Evolutionary conservation across 768 basidiomycete genomes (phyloP).

Genomic region (Leccinum disarticulatum): DNA sequence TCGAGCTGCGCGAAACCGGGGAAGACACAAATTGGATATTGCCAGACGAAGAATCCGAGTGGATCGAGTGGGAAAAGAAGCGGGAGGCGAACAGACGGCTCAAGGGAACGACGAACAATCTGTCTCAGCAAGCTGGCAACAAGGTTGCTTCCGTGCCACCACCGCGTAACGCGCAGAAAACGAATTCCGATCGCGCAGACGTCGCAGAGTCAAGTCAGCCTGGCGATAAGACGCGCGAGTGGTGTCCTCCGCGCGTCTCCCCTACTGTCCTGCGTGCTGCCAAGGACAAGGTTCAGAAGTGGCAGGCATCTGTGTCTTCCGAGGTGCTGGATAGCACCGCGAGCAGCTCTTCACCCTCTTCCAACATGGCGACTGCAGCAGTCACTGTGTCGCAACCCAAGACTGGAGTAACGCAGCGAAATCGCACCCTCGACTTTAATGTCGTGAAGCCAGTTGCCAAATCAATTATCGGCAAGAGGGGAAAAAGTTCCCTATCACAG

Average conservation of each 20-base stretch:
- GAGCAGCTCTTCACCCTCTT: conserved; percentile 2
- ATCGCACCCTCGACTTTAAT: conserved; percentile 40
- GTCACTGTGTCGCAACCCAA: conserved; percentile 14
- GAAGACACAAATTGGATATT: conserved; percentile 35
- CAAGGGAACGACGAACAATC: conserved; percentile 15
- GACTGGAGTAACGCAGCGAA: conserved; percentile 15
- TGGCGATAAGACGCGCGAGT: conserved; percentile 4
- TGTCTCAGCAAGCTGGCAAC: conserved; percentile 8
- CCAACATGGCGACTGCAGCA: conserved; percentile 3
- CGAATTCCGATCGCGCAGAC: neutral
- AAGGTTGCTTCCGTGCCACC: neutral
- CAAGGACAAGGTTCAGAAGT: conserved; percentile 36
- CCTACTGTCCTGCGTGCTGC: conserved; percentile 29
- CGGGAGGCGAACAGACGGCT: conserved; percentile 20
- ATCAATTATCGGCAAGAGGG: conserved; percentile 24
- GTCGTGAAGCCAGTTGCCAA: conserved; percentile 41
- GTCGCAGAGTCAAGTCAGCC: neutral
- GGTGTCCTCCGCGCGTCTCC: conserved; percentile 18
- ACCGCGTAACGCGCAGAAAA: conserved; percentile 5
- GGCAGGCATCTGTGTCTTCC: conserved; percentile 33
- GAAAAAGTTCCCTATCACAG: conserved; percentile 7
- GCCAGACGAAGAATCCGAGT: conserved; percentile 49
- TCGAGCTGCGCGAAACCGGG: conserved; percentile 23
- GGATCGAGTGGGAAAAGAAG: conserved; percentile 46
- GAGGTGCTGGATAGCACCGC: conserved; percentile 15